These are phyloP conservation scores for Phytophthora pluvialis DNA, from an alignment of 352 stramenopile genomes.

Conservation along the genomic window DNA sequence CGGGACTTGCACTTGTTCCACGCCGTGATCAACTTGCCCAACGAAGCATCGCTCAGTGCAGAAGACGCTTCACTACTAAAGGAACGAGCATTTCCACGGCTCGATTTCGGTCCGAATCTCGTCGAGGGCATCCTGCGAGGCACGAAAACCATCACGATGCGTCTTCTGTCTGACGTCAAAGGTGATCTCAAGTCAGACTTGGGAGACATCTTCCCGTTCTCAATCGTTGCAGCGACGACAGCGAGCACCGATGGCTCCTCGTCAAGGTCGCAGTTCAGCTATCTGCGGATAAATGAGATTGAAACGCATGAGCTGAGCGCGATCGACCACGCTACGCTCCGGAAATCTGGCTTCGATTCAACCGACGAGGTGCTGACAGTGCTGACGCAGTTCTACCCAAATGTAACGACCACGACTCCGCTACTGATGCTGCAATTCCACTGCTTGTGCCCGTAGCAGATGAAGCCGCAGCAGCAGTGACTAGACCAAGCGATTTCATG, in stretches of 20 bases:
- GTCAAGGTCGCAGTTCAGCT: constrained; percentile 46
- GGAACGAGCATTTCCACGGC: constrained; percentile 31
- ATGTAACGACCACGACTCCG: constrained; percentile 47
- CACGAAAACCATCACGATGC: constrained; percentile 75
- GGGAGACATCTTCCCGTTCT: constrained; percentile 35
- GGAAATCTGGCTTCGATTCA: constrained; percentile 53
- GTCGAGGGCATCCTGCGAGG: constrained; percentile 46
- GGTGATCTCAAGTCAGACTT: constrained; percentile 68
- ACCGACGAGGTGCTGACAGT: constrained; percentile 48
- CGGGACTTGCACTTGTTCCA: constrained; percentile 55
- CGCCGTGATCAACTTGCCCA: constrained; percentile 15
- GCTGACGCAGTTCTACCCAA: constrained; percentile 63
- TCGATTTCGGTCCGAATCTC: constrained; percentile 66
- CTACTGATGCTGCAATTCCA: constrained; percentile 63
- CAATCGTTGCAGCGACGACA: constrained; percentile 50
- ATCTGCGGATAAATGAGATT: constrained; percentile 52
- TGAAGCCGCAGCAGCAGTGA: too few relatives aligned
- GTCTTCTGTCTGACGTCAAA: constrained; percentile 53
- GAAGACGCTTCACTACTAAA: constrained; percentile 26
- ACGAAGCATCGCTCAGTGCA: constrained; percentile 4
- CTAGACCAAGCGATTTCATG: too few relatives aligned
- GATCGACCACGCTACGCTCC: constrained; percentile 41
- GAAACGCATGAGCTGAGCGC: constrained; percentile 34
- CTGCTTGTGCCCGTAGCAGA: constrained; percentile 20
- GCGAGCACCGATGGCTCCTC: constrained; percentile 1